Evolutionary conservation across 1,284 basidiomycete species (phyloP).

Genomic region (Pseudozyma sp.): DNA sequence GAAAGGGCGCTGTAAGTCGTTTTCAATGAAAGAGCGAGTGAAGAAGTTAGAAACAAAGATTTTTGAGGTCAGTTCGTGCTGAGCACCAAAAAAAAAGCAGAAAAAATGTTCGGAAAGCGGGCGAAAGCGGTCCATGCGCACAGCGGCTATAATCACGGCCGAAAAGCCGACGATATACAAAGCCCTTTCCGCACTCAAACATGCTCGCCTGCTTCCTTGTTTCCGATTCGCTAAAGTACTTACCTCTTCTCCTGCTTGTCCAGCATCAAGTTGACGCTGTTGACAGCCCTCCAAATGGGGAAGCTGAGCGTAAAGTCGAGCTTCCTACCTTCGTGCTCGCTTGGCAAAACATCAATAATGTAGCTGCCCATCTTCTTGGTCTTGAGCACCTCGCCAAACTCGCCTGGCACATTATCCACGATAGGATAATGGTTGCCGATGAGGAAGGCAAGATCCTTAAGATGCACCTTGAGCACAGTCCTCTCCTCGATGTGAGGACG

Average conservation of each 20-base stretch:
- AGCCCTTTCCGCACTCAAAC: too few species aligned
- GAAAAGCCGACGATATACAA: neutral
- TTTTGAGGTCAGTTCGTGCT: slow-evolving; percentile 22
- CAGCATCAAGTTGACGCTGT: slow-evolving; percentile 67
- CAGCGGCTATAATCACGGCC: neutral
- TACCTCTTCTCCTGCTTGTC: slow-evolving; percentile 68
- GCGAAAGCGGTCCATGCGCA: too few species aligned
- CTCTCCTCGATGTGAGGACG: slow-evolving; percentile 80
- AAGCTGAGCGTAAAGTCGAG: slow-evolving; percentile 55
- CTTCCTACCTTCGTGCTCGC: slow-evolving; percentile 51
- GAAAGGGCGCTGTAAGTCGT: slow-evolving; percentile 54
- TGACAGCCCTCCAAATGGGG: slow-evolving; percentile 65
- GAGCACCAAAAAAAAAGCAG: slow-evolving; percentile 10
- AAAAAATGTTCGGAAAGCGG: slow-evolving; percentile 1
- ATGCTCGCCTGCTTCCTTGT: too few species aligned
- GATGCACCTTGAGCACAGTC: slow-evolving; percentile 76
- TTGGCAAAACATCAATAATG: slow-evolving; percentile 59
- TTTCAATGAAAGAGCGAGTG: slow-evolving; percentile 3
- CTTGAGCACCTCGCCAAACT: slow-evolving; percentile 49
- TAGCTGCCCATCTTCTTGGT: slow-evolving; percentile 61
- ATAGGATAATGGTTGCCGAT: slow-evolving; percentile 65
- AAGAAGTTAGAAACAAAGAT: slow-evolving; percentile 3
- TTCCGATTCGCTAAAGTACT: slow-evolving; percentile 2
- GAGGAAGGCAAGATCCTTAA: slow-evolving; percentile 77
- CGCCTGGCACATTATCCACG: slow-evolving; percentile 55